Base-by-base conservation (phyloP, 2,329 filamentous ascomycete genomes). In the Amauroascus niger region DNA sequence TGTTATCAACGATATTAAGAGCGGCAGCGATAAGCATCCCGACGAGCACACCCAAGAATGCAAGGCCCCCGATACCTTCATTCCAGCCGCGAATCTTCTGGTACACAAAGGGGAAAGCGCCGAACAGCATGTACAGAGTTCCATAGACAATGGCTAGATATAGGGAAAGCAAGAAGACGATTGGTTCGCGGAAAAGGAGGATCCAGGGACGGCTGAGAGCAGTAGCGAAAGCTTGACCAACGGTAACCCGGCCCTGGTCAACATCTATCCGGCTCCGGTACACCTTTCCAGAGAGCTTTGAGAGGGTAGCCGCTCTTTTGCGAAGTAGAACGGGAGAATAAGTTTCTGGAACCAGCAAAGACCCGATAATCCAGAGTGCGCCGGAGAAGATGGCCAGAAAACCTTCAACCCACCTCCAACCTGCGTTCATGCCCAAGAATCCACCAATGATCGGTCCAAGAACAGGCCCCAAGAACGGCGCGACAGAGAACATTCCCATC, bases 131-230 rank as follows among this genome's bases (percentile, higher is more conserved):
- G 63, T 79, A 81, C 3, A 80, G 64, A 0, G 76, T 79, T 20
- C 63, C 53, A 43, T 57, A 59, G 9, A 60, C 50, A 60, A 77
- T 82, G 54, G 82, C 81, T 72, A 84, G 78, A 70, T 86, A 87
- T 24, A 87, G 71, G 35, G 78, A 79, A 2, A 81, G 73, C 8
- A 86, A 70, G 9, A 84, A 65, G 22, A 86, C 80, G 58, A 86
- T 87, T 1, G 84, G 84, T 63, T 88, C 84, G 53, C 72, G 71
- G 72, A 87, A 83, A 6, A 88, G 75, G 50, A 88, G 75, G 44
- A 83, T 71, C 81, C 83, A 85, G 1, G 85, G 84, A 2, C 84
- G 76, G 48, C 76, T 73, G n/a, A 86, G 71, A 3, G 79, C 76
- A 1, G 76, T 74, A 52, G 74, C 74, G 64, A 84, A 77, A 37